Evolutionary conservation across 2,329 filamentous ascomycete genomes (phyloP).

Genomic region (Colletotrichum chrysophilum): DNA sequence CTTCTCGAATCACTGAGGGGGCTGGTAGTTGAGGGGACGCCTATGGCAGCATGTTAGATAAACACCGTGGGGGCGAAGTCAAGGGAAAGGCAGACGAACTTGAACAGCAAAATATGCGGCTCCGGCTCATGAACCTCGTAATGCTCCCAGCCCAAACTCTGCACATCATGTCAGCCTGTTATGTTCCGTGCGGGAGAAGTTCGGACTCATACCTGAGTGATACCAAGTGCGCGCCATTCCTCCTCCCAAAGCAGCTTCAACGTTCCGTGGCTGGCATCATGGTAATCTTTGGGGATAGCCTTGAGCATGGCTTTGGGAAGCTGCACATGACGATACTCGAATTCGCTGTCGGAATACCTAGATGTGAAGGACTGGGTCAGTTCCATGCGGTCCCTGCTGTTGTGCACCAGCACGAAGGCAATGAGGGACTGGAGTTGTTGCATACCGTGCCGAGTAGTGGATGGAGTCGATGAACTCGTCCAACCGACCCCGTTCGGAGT

Average conservation of each 20-base stretch:
- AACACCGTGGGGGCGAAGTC: too few relatives aligned
- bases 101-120: conserved; percentile 97
- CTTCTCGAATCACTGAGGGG: conserved; percentile 56
- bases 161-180: conserved; percentile 15
- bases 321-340: conserved; percentile 97
- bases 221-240: conserved; percentile 95
- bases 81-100: conserved; percentile 66
- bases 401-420: background rate
- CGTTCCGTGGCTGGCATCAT: conserved; percentile 86
- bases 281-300: conserved; percentile 92
- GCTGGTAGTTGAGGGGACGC: conserved; percentile 84
- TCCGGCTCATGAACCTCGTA: conserved; percentile 99
- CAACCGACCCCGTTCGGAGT: conserved; percentile 80
- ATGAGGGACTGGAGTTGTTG: background rate
- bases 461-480: conserved; percentile 94
- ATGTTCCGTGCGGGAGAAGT: background rate
- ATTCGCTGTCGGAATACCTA: conserved; percentile 92
- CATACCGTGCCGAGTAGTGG: conserved; percentile 89
- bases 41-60: conserved; percentile 44
- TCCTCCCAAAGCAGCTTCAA: conserved; percentile 98
- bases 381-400: background rate
- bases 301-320: conserved; percentile 99
- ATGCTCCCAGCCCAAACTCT: conserved; percentile 99
- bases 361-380: background rate
- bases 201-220: conserved; percentile 81